Base-by-base conservation (phyloP, 371 early-diverging fungal genomes). In the Syncephalastrum contaminatum region DNA sequence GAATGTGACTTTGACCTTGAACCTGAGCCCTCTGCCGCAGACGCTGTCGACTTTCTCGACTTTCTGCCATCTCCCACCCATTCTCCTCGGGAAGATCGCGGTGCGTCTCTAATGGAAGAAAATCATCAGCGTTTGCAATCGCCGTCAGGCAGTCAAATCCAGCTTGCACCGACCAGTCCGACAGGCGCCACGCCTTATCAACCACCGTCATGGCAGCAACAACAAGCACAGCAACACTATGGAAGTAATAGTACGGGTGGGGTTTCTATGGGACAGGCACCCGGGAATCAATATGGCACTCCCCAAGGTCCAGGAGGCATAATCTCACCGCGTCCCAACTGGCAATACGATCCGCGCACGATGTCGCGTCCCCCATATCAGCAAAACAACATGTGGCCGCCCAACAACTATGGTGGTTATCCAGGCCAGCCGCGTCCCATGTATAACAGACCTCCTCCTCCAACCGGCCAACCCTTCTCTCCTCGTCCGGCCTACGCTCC, bases 1-100 rank as follows among this genome's bases (percentile, higher is more conserved):
- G n/a, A 30, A 16, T 19, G 49, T 15, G 49, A 27, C 8, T 7
- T 41, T 40, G 67, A 67, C 27, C 53, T 60, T 12, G 71, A 56
- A 12, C 66, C 62, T n/a, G 67, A 70, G 41, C 71, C 67, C 20
- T 64, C 61, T 19, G 71, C 71, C 40, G 71, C 71, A n/a, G 71
- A 70, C 58, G 65, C 60, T 10, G 57, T 59, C 25, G 71, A 70
- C 43, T 70, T 70, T 59, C 54, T 70, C 25, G 71, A 70, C 55
- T 70, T 52, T 58, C 44, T 70, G 43, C 71, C 71, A 0, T 70
- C 71, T n/a, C 71, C 71, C 15, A 67, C 71, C 0, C 67, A 64
- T 55, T 67, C 71, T 25, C 67, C 71, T n/a, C 53, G 56, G 7
- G 43, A 54, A 36, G 59, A 58, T 19, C 46, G 48, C 19, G 57